Evolutionary conservation across 345 rosid species (phyloP).

Genomic region (Salix suchowensis): DNA sequence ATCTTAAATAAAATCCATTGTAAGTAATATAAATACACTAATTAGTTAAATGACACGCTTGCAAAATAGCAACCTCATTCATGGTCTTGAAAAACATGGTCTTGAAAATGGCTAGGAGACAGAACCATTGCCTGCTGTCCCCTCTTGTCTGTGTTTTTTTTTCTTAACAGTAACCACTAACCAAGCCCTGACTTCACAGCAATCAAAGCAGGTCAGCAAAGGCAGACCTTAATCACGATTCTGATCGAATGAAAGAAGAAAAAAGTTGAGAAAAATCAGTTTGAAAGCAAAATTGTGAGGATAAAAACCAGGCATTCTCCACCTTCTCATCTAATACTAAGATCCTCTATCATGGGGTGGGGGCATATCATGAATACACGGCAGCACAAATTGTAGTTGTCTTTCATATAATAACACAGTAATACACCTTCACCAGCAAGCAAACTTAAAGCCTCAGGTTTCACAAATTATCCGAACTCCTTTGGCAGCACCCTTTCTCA

Average conservation of each 20-base stretch:
- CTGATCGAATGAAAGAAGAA: too few species aligned
- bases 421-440: conserved; percentile 8
- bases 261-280: background rate
- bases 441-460: conserved; percentile 31
- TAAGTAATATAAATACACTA: background rate
- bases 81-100: too few species aligned
- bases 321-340: background rate
- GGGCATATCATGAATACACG: conserved; percentile 20
- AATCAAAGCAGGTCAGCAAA: too few species aligned
- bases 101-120: too few species aligned
- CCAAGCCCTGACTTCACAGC: too few species aligned
- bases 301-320: background rate
- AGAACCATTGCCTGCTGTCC: too few species aligned
- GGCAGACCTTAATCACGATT: too few species aligned
- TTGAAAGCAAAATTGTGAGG: background rate
- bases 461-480: conserved; percentile 14
- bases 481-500: conserved; percentile 14
- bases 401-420: conserved; percentile 1
- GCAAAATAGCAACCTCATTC: background rate
- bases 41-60: background rate
- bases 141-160: too few species aligned
- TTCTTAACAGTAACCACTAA: too few species aligned
- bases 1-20: background rate
- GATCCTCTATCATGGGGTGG: background rate
- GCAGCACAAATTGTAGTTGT: conserved; percentile 10